phyloP scores from a whole-genome alignment of 257 asterid genomes.

The Solanum bukasovii region DNA sequence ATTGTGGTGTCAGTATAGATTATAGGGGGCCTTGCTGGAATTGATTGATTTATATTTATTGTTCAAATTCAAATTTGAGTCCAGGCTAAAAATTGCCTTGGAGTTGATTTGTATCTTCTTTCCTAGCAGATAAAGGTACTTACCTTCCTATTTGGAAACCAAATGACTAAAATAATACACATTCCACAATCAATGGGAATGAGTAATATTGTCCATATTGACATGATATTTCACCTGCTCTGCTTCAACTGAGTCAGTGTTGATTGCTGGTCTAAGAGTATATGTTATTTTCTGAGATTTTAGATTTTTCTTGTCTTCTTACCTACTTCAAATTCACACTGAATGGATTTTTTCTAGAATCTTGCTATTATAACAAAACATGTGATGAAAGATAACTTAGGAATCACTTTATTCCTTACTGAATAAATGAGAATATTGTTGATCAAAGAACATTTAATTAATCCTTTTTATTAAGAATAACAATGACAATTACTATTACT shows the following conservation, averaged over 20 bases:
- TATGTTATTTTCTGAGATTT: not conserved
- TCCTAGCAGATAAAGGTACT: not conserved
- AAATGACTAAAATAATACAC: not conserved
- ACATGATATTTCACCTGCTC: not conserved
- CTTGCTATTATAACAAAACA: not conserved
- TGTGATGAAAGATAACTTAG: not conserved
- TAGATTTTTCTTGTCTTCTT: too few species aligned
- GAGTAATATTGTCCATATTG: not conserved
- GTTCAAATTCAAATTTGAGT: not conserved
- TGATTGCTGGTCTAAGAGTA: not conserved
- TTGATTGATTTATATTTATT: not conserved
- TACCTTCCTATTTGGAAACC: not conserved
- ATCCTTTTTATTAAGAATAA: not conserved
- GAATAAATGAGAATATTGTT: not conserved
- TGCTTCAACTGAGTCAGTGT: not conserved
- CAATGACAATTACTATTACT: not conserved
- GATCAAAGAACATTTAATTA: not conserved
- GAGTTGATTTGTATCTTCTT: not conserved
- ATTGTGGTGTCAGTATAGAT: not conserved
- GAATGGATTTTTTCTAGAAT: not conserved
- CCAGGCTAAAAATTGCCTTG: not conserved
- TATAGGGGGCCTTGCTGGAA: not conserved
- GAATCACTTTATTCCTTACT: not conserved
- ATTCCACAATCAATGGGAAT: not conserved
- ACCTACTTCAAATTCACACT: not conserved